A percentile compares a stretch with the other conserved stretches of the same genome.
Conservation (phyloP, 805 yeast species). For the Lachancea meyersii region DNA sequence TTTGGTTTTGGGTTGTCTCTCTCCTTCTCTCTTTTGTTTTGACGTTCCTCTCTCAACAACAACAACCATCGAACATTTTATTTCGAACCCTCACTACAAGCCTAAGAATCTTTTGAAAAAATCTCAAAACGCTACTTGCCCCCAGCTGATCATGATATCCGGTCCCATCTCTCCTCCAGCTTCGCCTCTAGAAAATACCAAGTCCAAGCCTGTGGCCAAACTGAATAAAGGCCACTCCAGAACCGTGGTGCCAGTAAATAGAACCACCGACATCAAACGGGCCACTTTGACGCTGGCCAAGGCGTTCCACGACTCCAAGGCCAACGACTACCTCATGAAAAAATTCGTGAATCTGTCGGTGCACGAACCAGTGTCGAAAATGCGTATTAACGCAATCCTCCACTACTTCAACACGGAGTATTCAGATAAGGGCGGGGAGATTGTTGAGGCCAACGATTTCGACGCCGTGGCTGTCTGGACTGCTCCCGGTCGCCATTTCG, state of each 20-base stretch:
- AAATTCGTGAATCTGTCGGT: slow-evolving; percentile 27
- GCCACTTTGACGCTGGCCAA: slow-evolving; percentile 24
- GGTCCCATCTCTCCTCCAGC: slow-evolving; percentile 9
- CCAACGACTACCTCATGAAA: slow-evolving; percentile 27
- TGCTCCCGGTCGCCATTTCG: slow-evolving; percentile 23
- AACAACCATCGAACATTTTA: no score
- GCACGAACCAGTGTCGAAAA: slow-evolving; percentile 18
- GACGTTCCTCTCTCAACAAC: no score
- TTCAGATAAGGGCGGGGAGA: slow-evolving; percentile 30
- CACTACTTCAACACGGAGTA: slow-evolving; percentile 22
- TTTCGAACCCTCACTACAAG: no score
- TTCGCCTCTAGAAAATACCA: slow-evolving; percentile 2
- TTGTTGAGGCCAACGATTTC: slow-evolving; percentile 29
- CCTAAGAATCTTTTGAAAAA: no score
- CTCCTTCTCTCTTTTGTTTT: no score
- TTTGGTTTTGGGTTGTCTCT: no score
- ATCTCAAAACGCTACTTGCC: no score
- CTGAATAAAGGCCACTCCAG: slow-evolving; percentile 10
- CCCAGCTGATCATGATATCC: slow-evolving; percentile 5
- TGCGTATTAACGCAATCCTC: slow-evolving; percentile 23
- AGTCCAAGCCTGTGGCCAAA: slow-evolving; percentile 1
- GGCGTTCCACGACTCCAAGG: slow-evolving; percentile 26
- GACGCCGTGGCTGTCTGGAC: slow-evolving; percentile 33
- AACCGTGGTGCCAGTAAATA: slow-evolving; percentile 16
- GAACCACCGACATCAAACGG: slow-evolving; percentile 20